phyloP scores from a whole-genome alignment of 768 basidiomycete genomes.

The Saitozyma podzolica region DNA sequence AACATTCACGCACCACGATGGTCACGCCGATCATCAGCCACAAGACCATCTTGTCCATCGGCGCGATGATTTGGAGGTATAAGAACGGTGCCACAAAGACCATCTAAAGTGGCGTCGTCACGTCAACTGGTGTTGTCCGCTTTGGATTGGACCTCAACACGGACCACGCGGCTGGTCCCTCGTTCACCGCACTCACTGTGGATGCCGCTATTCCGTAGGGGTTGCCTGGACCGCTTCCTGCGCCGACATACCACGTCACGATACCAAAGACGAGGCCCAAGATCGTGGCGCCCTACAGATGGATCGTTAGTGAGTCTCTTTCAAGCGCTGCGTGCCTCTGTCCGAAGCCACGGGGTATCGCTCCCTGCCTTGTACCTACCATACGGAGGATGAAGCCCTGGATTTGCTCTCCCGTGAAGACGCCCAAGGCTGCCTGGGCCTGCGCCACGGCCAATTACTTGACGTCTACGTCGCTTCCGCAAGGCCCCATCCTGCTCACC shows the following conservation, averaged over 20 bases:
- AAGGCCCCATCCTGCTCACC: slow-evolving; percentile 21
- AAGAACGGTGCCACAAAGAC: slow-evolving; percentile 59
- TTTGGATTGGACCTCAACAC: neutral
- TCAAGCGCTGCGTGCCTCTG: too few species aligned
- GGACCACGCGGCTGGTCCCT: neutral
- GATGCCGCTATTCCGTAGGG: slow-evolving; percentile 61
- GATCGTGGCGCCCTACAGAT: slow-evolving; percentile 33
- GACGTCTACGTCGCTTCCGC: neutral
- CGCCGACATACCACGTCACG: slow-evolving; percentile 50
- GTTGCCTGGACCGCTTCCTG: slow-evolving; percentile 58
- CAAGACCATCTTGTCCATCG: slow-evolving; percentile 42
- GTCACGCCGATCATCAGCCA: slow-evolving; percentile 50
- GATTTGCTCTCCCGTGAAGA: slow-evolving; percentile 64
- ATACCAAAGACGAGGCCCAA: slow-evolving; percentile 48
- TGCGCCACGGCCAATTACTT: slow-evolving; percentile 2
- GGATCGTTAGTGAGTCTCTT: too few species aligned
- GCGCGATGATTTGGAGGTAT: slow-evolving; percentile 59
- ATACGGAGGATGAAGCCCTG: slow-evolving; percentile 58
- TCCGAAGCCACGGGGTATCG: too few species aligned
- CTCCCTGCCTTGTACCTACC: slow-evolving; percentile 45
- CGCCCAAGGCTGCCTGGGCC: slow-evolving; percentile 62
- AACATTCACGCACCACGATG: slow-evolving; percentile 53
- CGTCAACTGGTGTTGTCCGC: neutral
- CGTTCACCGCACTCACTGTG: slow-evolving; percentile 41
- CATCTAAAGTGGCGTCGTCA: slow-evolving; percentile 25